phyloP scores from a whole-genome alignment of 2,329 filamentous ascomycete genomes.

The Diplodia intermedia region DNA sequence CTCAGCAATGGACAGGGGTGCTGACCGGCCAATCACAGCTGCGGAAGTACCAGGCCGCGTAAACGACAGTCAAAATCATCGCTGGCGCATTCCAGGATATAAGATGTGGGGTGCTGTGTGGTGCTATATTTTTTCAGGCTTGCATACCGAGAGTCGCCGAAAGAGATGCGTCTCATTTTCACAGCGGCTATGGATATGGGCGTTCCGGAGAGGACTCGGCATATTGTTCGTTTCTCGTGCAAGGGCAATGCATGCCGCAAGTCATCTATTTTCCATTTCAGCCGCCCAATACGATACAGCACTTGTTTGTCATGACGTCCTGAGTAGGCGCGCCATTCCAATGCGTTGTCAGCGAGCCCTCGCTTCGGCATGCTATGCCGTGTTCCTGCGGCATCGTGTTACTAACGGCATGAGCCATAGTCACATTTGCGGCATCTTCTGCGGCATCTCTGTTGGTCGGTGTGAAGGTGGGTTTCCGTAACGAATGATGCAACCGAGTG shows the following conservation, averaged over 20 bases:
- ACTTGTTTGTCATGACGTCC: background rate
- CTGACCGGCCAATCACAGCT: conserved; percentile 37
- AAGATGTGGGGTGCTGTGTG: background rate
- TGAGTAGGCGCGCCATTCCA: background rate
- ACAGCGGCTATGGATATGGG: background rate
- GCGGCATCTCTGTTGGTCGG: background rate
- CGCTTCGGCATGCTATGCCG: background rate
- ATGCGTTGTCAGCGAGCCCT: background rate
- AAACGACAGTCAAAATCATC: background rate
- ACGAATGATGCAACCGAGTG: background rate
- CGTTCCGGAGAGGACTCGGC: conserved; percentile 14
- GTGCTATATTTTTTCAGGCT: background rate
- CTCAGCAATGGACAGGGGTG: background rate
- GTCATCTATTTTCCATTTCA: background rate
- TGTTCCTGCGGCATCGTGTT: background rate
- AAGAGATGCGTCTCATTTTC: background rate
- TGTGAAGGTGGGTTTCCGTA: background rate
- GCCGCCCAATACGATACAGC: background rate
- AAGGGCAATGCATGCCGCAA: background rate
- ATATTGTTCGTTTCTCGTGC: conserved; percentile 9
- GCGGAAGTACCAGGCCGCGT: conserved; percentile 41
- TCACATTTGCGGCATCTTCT: background rate
- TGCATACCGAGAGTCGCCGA: background rate
- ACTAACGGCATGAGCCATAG: background rate
- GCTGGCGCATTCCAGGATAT: conserved; percentile 18